A percentile compares a stretch with the other conserved stretches of the same genome.
These are phyloP conservation scores for Scopulariopsis brevicaulis DNA, from an alignment of 2,329 filamentous ascomycete species.

Conservation along the genomic window DNA sequence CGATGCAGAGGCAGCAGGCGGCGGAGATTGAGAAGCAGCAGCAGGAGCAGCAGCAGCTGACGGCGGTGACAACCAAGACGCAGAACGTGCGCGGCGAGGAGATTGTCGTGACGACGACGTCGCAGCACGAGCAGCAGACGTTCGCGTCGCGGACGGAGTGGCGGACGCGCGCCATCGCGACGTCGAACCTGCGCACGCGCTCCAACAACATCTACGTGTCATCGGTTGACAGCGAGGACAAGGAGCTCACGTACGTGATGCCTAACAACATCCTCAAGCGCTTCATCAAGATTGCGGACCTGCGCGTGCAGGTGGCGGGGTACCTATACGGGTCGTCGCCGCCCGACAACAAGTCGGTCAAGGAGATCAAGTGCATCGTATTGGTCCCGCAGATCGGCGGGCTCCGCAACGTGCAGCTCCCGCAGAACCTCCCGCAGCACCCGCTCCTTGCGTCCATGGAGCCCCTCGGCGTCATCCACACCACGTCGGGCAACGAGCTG, in stretches of 20 bases:
- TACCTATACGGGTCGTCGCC: constrained; percentile 92
- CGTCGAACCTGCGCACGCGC: constrained; percentile 84
- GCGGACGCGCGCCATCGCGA: constrained; percentile 93
- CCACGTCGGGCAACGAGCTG: constrained; percentile 84
- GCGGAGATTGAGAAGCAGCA: constrained; percentile 99
- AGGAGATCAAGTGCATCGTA: constrained; percentile 92
- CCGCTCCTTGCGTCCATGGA: constrained; percentile 81
- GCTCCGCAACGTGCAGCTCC: constrained; percentile 81
- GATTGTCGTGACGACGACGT: constrained; percentile 96
- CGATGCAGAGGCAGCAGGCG: constrained; percentile 94
- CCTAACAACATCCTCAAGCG: constrained; percentile 97
- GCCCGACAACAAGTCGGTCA: constrained; percentile 90
- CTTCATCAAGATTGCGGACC: constrained; percentile 94
- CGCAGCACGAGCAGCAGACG: constrained; percentile 93
- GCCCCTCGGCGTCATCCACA: constrained; percentile 90
- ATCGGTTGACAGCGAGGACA: constrained; percentile 82
- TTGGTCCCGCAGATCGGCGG: constrained; percentile 96
- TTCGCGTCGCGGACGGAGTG: constrained; percentile 99
- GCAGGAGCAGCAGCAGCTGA: constrained; percentile 91
- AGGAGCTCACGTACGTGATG: constrained; percentile 95
- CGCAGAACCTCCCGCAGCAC: constrained; percentile 82
- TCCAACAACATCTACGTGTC: constrained; percentile 99
- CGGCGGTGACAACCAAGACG: constrained; percentile 94
- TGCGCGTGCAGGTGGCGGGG: constrained; percentile 90
- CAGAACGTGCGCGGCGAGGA: constrained; percentile 96